Base-by-base conservation (phyloP, 164 flowering plant genomes). In the Nelumbo lutea region DNA sequence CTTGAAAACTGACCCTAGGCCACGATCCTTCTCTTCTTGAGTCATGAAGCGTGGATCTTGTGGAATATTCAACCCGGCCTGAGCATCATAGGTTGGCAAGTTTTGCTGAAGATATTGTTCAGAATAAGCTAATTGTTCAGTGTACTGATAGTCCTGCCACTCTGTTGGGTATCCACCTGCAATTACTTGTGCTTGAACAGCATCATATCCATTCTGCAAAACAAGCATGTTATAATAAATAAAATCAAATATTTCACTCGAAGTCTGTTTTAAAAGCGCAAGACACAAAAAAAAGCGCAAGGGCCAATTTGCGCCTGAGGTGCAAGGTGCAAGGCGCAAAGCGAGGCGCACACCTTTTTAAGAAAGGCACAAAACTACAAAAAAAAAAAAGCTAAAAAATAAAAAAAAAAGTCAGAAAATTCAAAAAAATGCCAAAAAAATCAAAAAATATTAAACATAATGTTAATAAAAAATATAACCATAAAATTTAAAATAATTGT, bases 21-120 rank as follows among this genome's bases (percentile, higher is more conserved):
- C 99, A 42, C 98, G 84, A 77, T 95, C 99, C 80, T 95, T 95
- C 81, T 95, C 94, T 70, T 95, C 99, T 75, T 95, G 99, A 47
- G 96, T 89, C 97, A 95, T 95, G 67, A 89, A 83, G 6, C 74
- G 84, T 64, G 98, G 98, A 72, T 94, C 98, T 75, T 78, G 88
- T 9, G 59, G 84, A 50, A 78, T 61, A 55, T 64, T 72, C 58
- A 68, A 47, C 65, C 76, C 90, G 45, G 79, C 74, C 75, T 90
- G 88, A 45, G 75, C 72, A 68, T 88, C 97, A 74, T 86, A 94
- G 45, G 73, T 67, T 70, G 82, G 85, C 81, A 87, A 64, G 66
- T 82, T 70, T 62, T 79, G 93, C 77, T 86, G 91, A 53, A 88
- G 81, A 72, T 94, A 94, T 64, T 87, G 97, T 66, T 91, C 98